Conservation (phyloP, 1,139 yeast genomes). For the Hyphopichia khmerensis region DNA sequence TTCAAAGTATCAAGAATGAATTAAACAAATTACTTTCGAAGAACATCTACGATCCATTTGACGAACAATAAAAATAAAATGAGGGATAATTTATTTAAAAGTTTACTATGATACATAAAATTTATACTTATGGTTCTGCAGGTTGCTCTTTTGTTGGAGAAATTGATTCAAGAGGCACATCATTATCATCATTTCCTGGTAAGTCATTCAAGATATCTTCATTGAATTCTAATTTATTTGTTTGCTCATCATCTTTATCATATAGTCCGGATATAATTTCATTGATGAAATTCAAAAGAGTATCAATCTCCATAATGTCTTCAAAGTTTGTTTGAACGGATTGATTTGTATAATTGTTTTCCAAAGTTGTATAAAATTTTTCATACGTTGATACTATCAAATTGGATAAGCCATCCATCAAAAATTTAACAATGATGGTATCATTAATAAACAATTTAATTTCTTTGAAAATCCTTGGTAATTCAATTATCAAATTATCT, state of each 20-base stretch:
- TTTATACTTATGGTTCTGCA: neutral
- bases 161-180: neutral
- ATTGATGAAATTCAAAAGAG: slow-evolving; percentile 43
- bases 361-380: slow-evolving; percentile 22
- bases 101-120: neutral
- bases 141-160: neutral
- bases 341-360: slow-evolving; percentile 15
- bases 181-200: neutral
- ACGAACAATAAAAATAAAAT: slow-evolving; percentile 50
- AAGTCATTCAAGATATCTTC: slow-evolving; percentile 24
- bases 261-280: slow-evolving; percentile 20
- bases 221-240: slow-evolving; percentile 15
- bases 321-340: slow-evolving; percentile 21
- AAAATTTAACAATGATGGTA: slow-evolving; percentile 26
- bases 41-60: slow-evolving; percentile 82
- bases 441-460: slow-evolving; percentile 49
- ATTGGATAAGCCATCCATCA: slow-evolving; percentile 31
- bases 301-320: slow-evolving; percentile 58
- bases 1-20: slow-evolving; percentile 73
- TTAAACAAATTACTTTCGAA: slow-evolving; percentile 72
- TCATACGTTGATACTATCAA: slow-evolving; percentile 33
- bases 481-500: slow-evolving; percentile 45
- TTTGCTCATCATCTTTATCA: slow-evolving; percentile 15
- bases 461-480: slow-evolving; percentile 56
- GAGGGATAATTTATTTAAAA: too few relatives aligned